Base-by-base conservation (phyloP, 495 filamentous ascomycete species). In the Coniosporium apollinis region DNA sequence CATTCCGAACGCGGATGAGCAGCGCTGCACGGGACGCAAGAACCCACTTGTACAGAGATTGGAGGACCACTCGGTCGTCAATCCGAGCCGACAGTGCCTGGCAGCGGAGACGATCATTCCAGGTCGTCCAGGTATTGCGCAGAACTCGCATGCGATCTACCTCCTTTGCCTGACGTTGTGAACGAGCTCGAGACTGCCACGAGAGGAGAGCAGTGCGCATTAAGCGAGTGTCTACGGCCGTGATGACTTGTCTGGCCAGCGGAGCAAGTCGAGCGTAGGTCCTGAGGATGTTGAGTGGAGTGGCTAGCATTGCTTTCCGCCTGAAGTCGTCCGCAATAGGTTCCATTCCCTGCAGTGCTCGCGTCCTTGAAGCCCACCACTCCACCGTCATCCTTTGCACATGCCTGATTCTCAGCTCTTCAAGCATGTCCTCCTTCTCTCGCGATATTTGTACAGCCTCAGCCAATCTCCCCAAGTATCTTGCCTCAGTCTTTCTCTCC, bases 21-120 rank as follows among this genome's bases (percentile, higher is more conserved):
- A 78, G 57, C 16, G 58, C 49, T 19, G 48, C 64, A 36, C 74
- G 55, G 33, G 73, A 66, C 16, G 65, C 61, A 3, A 78, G 43
- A 18, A 75, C 61, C 74, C 74, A 78, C 51, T 63, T 72, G 45
- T 77, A 77, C 42, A 80, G 62, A 1, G 62, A 51, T 44, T 75
- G 64, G 34, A 72, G 53, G 32, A 69, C 57, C 31, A 72, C 37
- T 2, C 73, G 65, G 42, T 77, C 72, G 38, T 75, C 64, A 30
- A 76, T 69, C 16, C 59, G 64, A 11, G 55, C 55, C 22, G 48
- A 56, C 4, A 79, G 53, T 2, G 62, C 64, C 40, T 65, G 55
- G 36, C 63, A 68, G 9, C 74, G 70, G 21, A 76, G 59, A 11
- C 56, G 62, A 53, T 79, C 72, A 37, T 78, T 79, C 77, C 77